Percentiles rank a stretch among this genome's conserved stretches.
Conservation (phyloP, 23 red algal genomes). For the Agarophyton chilense region DNA sequence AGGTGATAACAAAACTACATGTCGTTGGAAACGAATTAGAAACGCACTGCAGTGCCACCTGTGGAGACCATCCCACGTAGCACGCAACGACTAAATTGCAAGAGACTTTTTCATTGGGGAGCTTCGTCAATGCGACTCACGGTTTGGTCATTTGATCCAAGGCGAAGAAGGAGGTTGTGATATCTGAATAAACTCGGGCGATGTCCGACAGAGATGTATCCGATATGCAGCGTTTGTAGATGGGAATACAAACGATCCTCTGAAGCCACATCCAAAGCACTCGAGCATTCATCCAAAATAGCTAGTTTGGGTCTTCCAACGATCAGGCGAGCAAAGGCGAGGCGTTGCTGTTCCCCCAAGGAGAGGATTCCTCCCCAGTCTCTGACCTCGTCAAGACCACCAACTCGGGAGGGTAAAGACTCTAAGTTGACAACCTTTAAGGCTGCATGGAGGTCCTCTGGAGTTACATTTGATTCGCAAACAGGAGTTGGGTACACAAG, state of each 20-base stretch:
- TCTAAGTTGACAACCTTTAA: constrained; percentile 73
- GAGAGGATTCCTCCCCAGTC: constrained; percentile 91
- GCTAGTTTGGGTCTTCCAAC: constrained; percentile 67
- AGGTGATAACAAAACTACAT: too few species aligned
- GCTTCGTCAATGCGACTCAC: constrained; percentile 6
- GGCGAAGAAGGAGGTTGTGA: constrained; percentile 78
- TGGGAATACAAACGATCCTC: constrained; percentile 87
- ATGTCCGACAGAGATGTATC: constrained; percentile 84
- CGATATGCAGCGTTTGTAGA: constrained; percentile 43
- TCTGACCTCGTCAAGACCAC: constrained; percentile 66
- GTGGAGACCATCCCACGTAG: not conserved
- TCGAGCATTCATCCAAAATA: constrained; percentile 91
- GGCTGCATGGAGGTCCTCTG: constrained; percentile 51
- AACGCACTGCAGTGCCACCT: too few species aligned
- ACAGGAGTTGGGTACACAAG: constrained; percentile 86
- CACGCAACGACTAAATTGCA: not conserved
- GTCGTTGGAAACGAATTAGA: too few species aligned
- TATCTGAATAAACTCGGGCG: constrained; percentile 76
- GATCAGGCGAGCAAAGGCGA: constrained; percentile 86
- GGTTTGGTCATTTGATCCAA: constrained; percentile 31
- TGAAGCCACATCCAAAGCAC: constrained; percentile 82
- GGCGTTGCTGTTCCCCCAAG: constrained; percentile 92
- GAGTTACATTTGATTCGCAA: constrained; percentile 27
- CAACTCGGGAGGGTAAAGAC: constrained; percentile 59
- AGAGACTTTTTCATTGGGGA: not conserved